A percentile compares a stretch with the other conserved stretches of the same genome.
Conservation (phyloP, 2,329 filamentous ascomycete genomes). For the Gnomoniopsis smithogilvyi region DNA sequence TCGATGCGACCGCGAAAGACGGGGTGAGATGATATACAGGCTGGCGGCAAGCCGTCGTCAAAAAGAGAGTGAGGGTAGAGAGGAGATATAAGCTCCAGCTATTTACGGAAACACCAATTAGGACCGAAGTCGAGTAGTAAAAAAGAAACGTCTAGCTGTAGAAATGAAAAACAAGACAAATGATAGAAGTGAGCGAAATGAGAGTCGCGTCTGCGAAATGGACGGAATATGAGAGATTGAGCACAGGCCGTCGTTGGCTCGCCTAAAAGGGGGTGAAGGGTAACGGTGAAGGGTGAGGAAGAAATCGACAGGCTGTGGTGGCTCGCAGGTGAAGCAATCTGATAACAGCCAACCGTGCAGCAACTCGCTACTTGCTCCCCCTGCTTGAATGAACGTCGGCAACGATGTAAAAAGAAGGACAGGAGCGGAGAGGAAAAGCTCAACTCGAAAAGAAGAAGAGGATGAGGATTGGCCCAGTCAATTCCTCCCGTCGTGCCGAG, state of each 20-base stretch:
- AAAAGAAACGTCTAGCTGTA: constrained; percentile 11
- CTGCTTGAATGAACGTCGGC: constrained; percentile 9
- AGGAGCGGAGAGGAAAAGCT: background rate
- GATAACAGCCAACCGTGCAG: constrained; percentile 6
- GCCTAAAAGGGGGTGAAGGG: constrained; percentile 4
- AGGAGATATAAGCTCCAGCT: constrained; percentile 1
- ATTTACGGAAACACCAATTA: too few species aligned
- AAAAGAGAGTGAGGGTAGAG: background rate
- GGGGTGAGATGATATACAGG: background rate
- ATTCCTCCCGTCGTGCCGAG: background rate
- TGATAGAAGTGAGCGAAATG: constrained; percentile 14
- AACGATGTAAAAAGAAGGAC: background rate
- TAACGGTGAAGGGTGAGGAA: background rate
- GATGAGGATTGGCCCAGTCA: background rate
- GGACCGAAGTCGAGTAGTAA: background rate
- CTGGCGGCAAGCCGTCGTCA: background rate
- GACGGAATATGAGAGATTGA: constrained; percentile 15
- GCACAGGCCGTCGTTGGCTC: constrained; percentile 11
- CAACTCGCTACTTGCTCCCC: constrained; percentile 1
- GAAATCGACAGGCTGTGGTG: constrained; percentile 18
- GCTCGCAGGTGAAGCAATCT: constrained; percentile 12
- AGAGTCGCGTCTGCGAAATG: constrained; percentile 18
- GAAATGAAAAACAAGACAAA: constrained; percentile 9
- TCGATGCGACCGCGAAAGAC: background rate
- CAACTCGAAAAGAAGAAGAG: background rate